Percentiles rank a stretch among this genome's conserved stretches.
Evolutionary conservation across 768 basidiomycete genomes (phyloP).

Genomic region (Pleurotus giganteus): DNA sequence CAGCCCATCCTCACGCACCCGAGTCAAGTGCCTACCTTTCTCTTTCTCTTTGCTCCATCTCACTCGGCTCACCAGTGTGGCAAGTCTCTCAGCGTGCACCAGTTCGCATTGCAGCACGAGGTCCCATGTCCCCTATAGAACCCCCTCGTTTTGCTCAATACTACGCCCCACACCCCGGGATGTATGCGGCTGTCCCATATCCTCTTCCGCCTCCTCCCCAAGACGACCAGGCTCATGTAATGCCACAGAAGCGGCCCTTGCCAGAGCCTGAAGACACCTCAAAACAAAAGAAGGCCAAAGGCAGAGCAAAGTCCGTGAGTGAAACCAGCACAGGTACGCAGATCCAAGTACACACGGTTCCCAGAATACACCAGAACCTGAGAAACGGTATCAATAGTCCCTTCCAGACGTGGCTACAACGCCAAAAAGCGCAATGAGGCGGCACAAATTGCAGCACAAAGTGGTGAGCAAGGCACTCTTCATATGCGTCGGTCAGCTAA

Average conservation of each 20-base stretch:
- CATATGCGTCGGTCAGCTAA: not conserved
- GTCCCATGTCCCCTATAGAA: slow-evolving; percentile 23
- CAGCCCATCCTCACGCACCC: slow-evolving; percentile 24
- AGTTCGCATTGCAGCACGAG: slow-evolving; percentile 57
- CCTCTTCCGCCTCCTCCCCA: slow-evolving; percentile 5
- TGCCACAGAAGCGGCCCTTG: slow-evolving; percentile 28
- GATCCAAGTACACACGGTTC: slow-evolving; percentile 19
- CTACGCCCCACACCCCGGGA: slow-evolving; percentile 15
- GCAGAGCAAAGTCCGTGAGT: slow-evolving; percentile 29
- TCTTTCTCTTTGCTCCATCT: slow-evolving; percentile 12
- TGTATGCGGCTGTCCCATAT: slow-evolving; percentile 5
- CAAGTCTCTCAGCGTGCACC: slow-evolving; percentile 55
- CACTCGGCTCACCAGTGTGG: slow-evolving; percentile 36
- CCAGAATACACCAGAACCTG: not conserved
- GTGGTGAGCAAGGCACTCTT: slow-evolving; percentile 10
- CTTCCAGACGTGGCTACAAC: slow-evolving; percentile 67
- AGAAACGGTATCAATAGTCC: slow-evolving; percentile 21
- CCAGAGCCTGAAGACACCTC: slow-evolving; percentile 36
- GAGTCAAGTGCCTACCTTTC: slow-evolving; percentile 28
- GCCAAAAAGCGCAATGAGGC: slow-evolving; percentile 73
- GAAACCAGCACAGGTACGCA: slow-evolving; percentile 22
- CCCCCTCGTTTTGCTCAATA: slow-evolving; percentile 28
- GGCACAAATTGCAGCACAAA: slow-evolving; percentile 52
- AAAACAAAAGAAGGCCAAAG: slow-evolving; percentile 48
- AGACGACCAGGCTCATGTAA: slow-evolving; percentile 14